Base-by-base conservation (phyloP, 805 yeast species). In the Tetrapisispora taiwanensis region DNA sequence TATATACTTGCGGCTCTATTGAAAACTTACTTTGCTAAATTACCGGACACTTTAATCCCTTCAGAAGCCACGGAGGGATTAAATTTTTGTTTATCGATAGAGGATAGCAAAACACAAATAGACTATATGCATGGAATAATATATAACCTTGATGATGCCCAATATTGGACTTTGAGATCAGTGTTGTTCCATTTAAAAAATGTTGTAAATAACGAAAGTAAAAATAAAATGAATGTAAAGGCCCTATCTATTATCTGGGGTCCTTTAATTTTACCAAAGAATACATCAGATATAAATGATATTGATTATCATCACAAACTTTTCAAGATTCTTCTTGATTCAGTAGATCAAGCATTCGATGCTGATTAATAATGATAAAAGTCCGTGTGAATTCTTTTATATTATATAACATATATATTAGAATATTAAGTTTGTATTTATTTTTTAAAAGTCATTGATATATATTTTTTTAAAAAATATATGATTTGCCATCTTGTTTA, bases 191-290 rank as follows among this genome's bases (percentile, higher is more conserved):
- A 92, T 62, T 74, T 92, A 49, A 79, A 81, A 49, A 76, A 81
- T 44, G 80, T 92, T 13, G 77, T 81, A 32, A 72, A 74, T 27
- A 71, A 78, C 44, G 81, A 79, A 55, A 71, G 71, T 17, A 53
- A 64, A 30, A 87, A 87, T 59, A 74, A 90, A 58, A 92, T 92
- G 98, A 79, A 79, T 39, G 71, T 80, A 46, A 81, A 81, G 56
- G 82, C 85, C 47, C 63, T 92, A 53, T 85, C 95, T 36, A 84
- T 86, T 31, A 86, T 89, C 32, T 92, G 98, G 98, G 96, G 97
- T 0, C 95, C 95, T 15, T 84, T 84, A 3, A 66, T 92, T 43
- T 73, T 92, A 61, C 75, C 81, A 14, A 77, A 79, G 38, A 84
- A 78, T 53, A 77, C 75, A 46, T 74, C 76, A 19, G 81, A 78